phyloP scores from a whole-genome alignment of 2,329 filamentous ascomycete species.

The Sporothrix euskadiensis region DNA sequence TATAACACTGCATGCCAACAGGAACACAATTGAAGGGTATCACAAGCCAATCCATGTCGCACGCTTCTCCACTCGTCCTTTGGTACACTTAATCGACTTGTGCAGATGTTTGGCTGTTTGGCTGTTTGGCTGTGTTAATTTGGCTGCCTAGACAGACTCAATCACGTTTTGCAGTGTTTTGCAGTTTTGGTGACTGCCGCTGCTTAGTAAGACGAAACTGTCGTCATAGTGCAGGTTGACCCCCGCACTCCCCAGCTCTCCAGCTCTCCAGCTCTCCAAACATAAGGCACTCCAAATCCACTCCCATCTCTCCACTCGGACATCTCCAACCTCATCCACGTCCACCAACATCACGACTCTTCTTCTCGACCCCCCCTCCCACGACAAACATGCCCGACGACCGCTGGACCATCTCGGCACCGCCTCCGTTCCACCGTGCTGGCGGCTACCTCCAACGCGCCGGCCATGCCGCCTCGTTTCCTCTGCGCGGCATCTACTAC shows the following conservation, averaged over 20 bases:
- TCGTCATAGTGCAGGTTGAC: slow-evolving; percentile 11
- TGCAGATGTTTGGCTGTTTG: background rate
- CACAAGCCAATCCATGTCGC: background rate
- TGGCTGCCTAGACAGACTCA: background rate
- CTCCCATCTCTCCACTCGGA: background rate
- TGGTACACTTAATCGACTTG: background rate
- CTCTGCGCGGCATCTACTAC: slow-evolving; percentile 75
- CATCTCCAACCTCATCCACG: background rate
- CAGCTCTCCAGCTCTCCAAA: background rate
- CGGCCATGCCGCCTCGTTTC: slow-evolving; percentile 52
- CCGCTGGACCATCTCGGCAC: background rate
- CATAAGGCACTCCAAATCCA: background rate
- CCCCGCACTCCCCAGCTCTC: background rate
- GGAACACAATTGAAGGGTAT: background rate
- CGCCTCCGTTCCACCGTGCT: slow-evolving; percentile 21
- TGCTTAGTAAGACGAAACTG: background rate
- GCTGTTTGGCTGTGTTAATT: background rate
- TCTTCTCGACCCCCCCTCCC: background rate
- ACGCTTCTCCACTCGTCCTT: background rate
- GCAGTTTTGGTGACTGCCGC: background rate
- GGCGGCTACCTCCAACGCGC: slow-evolving; percentile 29
- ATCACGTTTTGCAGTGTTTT: background rate
- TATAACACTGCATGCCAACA: background rate
- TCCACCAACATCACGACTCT: background rate
- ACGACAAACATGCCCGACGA: background rate